Base-by-base conservation (phyloP, 2,329 filamentous ascomycete species). In the Pseudogymnoascus sp. region DNA sequence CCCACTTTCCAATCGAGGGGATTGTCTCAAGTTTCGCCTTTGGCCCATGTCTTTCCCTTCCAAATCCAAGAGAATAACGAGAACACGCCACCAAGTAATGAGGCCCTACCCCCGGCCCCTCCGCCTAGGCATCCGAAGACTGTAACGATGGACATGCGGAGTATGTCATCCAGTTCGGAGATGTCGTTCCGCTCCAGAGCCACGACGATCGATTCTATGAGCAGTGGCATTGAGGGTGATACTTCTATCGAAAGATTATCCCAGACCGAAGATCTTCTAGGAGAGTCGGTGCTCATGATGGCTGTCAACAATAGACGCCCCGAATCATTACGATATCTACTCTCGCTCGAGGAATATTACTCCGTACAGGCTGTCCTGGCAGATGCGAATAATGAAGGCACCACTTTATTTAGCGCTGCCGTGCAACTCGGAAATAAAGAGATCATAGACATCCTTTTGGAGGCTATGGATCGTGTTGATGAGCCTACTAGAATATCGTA, bases 21-120 rank as follows among this genome's bases (percentile, higher is more conserved):
- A 42, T 58, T 68, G 9, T 73, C 71, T 38, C 68, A 72, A 59
- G 64, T 66, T 10, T 73, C 72, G 36, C 71, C 71, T 3, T 77
- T 97, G 3, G 83, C 88, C 60, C 93, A 97, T 71, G 92, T 97
- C 1, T 97, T 97, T 68, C 93, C 92, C 0, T 97, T 96, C 65
- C 90, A 96, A 72, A 83, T 81, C 62, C 83, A 84, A 64, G 73
- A 76, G 44, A 80, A 70, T 33, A 71, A 73, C 2, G 74, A 77
- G 2, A 66, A 71, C 48, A 55, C 1, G 64, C 65, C 51, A 67
- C 61, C 2, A 68, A 72, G 2, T 64, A 69, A 7, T 70, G 74
- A 3, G 61, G 71, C 2, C 66, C 70, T 12, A 74, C 77, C 1
- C 71, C 75, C 4, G 84, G 84, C 63, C 84, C 38, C 33, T 2